Conservation (phyloP, 1,284 basidiomycete genomes). For the Microbotryum silenes-acaulis region DNA sequence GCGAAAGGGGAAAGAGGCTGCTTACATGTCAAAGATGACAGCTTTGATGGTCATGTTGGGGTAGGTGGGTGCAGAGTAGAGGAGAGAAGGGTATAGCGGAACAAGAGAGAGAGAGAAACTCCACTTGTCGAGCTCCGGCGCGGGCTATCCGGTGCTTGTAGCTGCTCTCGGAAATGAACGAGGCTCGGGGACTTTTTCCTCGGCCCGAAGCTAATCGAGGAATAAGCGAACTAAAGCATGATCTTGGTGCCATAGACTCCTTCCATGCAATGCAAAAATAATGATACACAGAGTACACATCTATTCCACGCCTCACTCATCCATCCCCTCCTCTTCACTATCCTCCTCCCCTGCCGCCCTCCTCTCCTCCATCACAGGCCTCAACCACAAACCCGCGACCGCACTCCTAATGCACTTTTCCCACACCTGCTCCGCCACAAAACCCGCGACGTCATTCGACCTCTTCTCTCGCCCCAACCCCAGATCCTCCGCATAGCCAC, state of each 20-base stretch:
- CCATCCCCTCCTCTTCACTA: not conserved
- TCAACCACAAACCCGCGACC: slow-evolving; percentile 56
- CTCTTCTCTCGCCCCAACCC: slow-evolving; percentile 8
- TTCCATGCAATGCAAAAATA: too few species aligned
- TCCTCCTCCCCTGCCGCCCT: not conserved
- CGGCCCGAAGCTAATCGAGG: too few species aligned
- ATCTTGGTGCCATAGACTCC: too few species aligned
- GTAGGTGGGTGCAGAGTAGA: too few species aligned
- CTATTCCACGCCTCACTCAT: not conserved
- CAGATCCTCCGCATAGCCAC: not conserved
- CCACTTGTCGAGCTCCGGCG: too few species aligned
- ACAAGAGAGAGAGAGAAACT: too few species aligned
- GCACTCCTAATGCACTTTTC: slow-evolving; percentile 68
- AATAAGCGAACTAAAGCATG: too few species aligned
- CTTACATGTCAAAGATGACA: slow-evolving; percentile 38
- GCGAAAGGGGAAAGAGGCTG: not conserved
- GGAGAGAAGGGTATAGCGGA: too few species aligned
- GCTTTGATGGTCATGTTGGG: slow-evolving; percentile 18
- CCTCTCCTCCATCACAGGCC: slow-evolving; percentile 31
- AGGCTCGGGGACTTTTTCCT: too few species aligned
- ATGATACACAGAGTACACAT: too few species aligned
- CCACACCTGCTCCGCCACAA: slow-evolving; percentile 74
- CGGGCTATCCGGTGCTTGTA: too few species aligned
- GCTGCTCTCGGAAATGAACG: too few species aligned
- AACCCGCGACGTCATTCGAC: slow-evolving; percentile 58